Evolutionary conservation across 768 basidiomycete species (phyloP), one percentile per base, ranked within the genome.

Genomic region (Termitomyces sp.): DNA sequence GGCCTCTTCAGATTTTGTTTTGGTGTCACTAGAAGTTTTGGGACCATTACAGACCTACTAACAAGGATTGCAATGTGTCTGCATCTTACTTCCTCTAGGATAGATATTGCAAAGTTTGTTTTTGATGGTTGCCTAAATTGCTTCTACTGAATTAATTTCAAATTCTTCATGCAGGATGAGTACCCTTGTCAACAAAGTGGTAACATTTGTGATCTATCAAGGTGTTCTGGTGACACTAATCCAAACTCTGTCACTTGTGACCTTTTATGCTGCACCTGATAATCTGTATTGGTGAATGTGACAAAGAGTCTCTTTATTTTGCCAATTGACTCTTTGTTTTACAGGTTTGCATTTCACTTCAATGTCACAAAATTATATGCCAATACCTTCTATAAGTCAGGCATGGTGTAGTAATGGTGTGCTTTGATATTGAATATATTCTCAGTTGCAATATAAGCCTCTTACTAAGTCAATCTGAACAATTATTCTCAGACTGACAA

Each of bases 361-460:
- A 77, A 77, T 54, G 74, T 78, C 15, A 78, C 77, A 4, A 77
- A 75, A 48, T 66, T 79, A 11, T 79, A 79, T 59, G 77, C 74
- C 26, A 78, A 78, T 59, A 78, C 77, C 1, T 78, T 78, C 66
- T 78, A 77, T 78, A 49, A 70, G 78, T 71, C 17, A 7, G 12
- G 10, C 4, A 19, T 21, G 12, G 23, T 5, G 21, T 23, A 3
- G 7, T 53, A 4, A 19, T 46, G 28, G 3, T 83, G 10, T 54
- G 53, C 21, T 33, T n/a, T 49, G 10, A 17, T 31, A 23, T 40
- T 28, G 10, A 49, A 43, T 9, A 23, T 17, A 33, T 40, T 83
- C 17, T 53, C 51, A 73, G 71, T 71, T 53, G 71, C 70, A 23
- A 73, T 73, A 69, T 72, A 55, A 64, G 70, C 15, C 2, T 3